Conservation (phyloP, 2,329 filamentous ascomycete species). For the Huntiella abstrusa region DNA sequence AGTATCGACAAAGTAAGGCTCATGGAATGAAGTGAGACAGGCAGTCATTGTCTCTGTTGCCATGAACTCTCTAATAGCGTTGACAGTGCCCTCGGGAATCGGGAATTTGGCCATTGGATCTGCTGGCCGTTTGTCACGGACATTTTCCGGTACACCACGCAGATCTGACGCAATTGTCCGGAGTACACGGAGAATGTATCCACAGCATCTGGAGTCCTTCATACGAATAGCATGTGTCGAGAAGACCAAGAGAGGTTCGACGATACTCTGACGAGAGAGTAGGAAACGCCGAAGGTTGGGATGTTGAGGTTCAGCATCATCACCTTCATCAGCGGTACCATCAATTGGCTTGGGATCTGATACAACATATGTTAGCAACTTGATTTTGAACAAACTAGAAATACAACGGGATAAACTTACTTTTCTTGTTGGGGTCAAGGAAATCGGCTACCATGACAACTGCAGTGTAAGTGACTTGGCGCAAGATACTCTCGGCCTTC, state of each 20-base stretch:
- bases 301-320: slow-evolving; percentile 9
- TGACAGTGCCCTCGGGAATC: slow-evolving; percentile 34
- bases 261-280: slow-evolving; percentile 54
- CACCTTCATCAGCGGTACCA: not conserved
- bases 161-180: slow-evolving; percentile 73
- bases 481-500: slow-evolving; percentile 89
- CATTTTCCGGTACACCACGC: slow-evolving; percentile 8
- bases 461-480: slow-evolving; percentile 80
- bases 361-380: not conserved
- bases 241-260: slow-evolving; percentile 80
- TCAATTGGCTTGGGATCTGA: slow-evolving; percentile 5
- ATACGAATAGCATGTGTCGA: slow-evolving; percentile 80
- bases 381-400: not conserved
- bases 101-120: slow-evolving; percentile 22
- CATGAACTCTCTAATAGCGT: slow-evolving; percentile 73
- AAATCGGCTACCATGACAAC: slow-evolving; percentile 84
- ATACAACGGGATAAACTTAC: slow-evolving; percentile 23
- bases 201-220: slow-evolving; percentile 75
- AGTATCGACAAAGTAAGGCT: slow-evolving; percentile 89
- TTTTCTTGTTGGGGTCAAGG: slow-evolving; percentile 53
- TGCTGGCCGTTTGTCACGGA: slow-evolving; percentile 11
- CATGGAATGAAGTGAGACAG: slow-evolving; percentile 76
- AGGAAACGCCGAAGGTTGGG: slow-evolving; percentile 65
- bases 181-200: slow-evolving; percentile 70
- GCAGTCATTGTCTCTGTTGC: slow-evolving; percentile 75